phyloP scores from a whole-genome alignment of 1,139 yeast species.

The Suhomyces kunorum region DNA sequence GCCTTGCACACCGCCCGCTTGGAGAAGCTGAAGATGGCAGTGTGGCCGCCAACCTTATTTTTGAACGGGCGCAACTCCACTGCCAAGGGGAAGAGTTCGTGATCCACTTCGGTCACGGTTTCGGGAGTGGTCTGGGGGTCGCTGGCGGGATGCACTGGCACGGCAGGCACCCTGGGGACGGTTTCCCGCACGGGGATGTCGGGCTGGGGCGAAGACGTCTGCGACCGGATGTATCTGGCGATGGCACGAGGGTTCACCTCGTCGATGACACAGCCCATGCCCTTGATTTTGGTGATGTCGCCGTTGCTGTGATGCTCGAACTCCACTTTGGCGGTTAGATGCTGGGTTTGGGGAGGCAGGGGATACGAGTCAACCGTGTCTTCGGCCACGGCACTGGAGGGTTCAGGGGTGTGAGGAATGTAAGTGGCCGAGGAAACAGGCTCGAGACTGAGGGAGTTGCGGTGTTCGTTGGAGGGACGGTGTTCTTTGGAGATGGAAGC shows the following conservation, averaged over 20 bases:
- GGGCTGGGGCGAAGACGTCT: conserved; percentile 8
- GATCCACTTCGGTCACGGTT: not conserved
- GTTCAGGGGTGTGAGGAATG: conserved; percentile 54
- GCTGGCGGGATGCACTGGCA: not conserved
- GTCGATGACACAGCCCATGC: conserved; percentile 3
- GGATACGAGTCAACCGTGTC: not conserved
- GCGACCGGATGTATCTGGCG: conserved; percentile 8
- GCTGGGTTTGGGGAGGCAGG: conserved; percentile 25
- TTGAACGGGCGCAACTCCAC: conserved; percentile 86
- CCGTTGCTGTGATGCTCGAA: conserved; percentile 37
- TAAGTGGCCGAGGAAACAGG: conserved; percentile 69
- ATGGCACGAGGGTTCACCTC: conserved; percentile 8
- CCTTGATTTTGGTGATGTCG: conserved; percentile 30
- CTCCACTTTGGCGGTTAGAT: conserved; percentile 41
- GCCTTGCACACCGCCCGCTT: conserved; percentile 96
- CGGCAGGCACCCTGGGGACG: not conserved
- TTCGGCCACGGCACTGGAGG: not conserved
- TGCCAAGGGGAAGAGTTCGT: conserved; percentile 57
- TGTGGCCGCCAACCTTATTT: conserved; percentile 97
- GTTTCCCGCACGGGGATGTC: not conserved
- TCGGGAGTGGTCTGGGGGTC: not conserved
- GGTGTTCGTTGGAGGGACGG: not conserved
- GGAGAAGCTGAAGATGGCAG: conserved; percentile 91
- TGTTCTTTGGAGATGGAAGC: not conserved
- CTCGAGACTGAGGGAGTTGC: conserved; percentile 27